These are phyloP conservation scores for Mangifera indica DNA, from an alignment of 345 rosid genomes.

Conservation along the genomic window DNA sequence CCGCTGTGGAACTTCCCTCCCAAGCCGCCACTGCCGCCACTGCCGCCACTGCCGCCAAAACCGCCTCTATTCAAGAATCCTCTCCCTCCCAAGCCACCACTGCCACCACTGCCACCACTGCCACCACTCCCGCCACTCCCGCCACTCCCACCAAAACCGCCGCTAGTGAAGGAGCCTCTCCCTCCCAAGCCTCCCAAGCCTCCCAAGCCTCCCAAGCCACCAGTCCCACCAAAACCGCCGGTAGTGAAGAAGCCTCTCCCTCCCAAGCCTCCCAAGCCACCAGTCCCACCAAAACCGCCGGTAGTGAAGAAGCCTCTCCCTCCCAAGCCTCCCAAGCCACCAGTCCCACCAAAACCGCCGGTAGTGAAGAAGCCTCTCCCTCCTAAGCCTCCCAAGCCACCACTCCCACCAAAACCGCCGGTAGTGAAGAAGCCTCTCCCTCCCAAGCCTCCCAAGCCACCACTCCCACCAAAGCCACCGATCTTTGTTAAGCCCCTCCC, in stretches of 20 bases:
- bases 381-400: slow-evolving; percentile 14
- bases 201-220: neutral
- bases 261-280: slow-evolving; percentile 30
- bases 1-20: slow-evolving; percentile 38
- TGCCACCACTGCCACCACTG: neutral
- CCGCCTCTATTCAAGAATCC: neutral
- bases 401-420: neutral
- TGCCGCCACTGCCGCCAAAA: slow-evolving; percentile 6
- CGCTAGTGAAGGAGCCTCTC: neutral
- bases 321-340: slow-evolving; percentile 33
- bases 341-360: slow-evolving; percentile 24
- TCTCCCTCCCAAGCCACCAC: slow-evolving; percentile 14
- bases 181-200: too few relatives aligned
- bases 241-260: too few relatives aligned
- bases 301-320: slow-evolving; percentile 21
- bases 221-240: too few relatives aligned
- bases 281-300: slow-evolving; percentile 24
- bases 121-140: neutral
- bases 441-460: slow-evolving; percentile 16
- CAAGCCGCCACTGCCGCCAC: neutral
- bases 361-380: slow-evolving; percentile 22
- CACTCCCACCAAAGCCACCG: slow-evolving; percentile 10
- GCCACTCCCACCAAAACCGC: slow-evolving; percentile 20
- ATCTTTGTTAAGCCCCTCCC: slow-evolving; percentile 33
- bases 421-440: neutral